Base-by-base conservation (phyloP, 108 stramenopile species). In the Nitzschia sp. region DNA sequence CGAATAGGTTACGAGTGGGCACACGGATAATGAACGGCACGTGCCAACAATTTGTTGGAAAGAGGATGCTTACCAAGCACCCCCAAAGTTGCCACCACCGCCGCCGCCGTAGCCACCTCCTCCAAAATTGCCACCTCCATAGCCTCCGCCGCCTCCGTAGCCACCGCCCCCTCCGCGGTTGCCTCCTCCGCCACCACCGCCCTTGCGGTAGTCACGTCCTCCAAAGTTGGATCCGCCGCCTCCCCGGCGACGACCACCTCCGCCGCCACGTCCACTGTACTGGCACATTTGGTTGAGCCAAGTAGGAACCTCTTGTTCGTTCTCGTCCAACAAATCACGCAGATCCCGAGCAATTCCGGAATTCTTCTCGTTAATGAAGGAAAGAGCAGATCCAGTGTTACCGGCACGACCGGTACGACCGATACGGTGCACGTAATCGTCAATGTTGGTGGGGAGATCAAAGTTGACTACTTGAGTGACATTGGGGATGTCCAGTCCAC, bases 321-420 rank as follows among this genome's bases (percentile, higher is more conserved):
- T 95, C 78, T 92, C 87, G 39, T 95, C 87, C 54, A 95, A 57
- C 68, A 95, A 68, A 21, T 90, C 90, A 37, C 87, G 63, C 15
- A 95, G 75, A 34, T 95, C 91, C 51, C 86, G 73, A 11, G 83
- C 83, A 48, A 97, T 66, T 57, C 87, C 82, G 25, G 79, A 63
- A 69, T 97, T 94, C 71, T 89, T 93, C 50, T 90, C 88, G 54
- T 94, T 97, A 64, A 98, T 82, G 77, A 97, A 98, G 24, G 94
- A 87, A 24, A 99, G 72, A 5, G 99, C 90, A 5, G 73, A 64
- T 24, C 99, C 99, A 53, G 91, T 95, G 44, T 97, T 96, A 29
- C 97, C 98, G 9, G 98, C 98, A 59, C 99, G 90, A n/a, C 97
- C 99, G 10, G 97, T 97, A 76, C 99, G 97, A 24, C 99, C 99